These are phyloP conservation scores for Agaricus bisporus DNA, from an alignment of 768 basidiomycete genomes.

Conservation along the genomic window DNA sequence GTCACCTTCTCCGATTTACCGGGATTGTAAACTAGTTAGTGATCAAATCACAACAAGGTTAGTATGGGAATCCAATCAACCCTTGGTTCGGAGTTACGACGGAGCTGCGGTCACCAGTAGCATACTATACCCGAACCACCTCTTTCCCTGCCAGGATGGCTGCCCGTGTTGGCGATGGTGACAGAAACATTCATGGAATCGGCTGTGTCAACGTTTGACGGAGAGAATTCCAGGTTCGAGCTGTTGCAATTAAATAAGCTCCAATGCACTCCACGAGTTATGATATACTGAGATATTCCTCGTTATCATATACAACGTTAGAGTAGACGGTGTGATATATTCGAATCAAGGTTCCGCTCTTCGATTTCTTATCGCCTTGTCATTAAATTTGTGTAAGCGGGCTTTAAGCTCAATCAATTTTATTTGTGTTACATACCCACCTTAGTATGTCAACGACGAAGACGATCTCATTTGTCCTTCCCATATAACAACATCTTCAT, in stretches of 20 bases:
- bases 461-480: background rate
- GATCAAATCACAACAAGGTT: background rate
- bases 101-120: constrained; percentile 53
- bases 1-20: constrained; percentile 43
- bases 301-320: too few relatives aligned
- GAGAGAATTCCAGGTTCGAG: constrained; percentile 41
- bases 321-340: too few relatives aligned
- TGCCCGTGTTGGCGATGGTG: constrained; percentile 56
- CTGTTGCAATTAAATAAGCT: constrained; percentile 20
- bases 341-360: too few relatives aligned
- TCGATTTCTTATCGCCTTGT: too few relatives aligned
- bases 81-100: constrained; percentile 61
- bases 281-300: too few relatives aligned
- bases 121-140: constrained; percentile 67
- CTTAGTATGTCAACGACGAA: too few relatives aligned
- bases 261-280: too few relatives aligned
- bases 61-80: constrained; percentile 45
- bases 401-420: too few relatives aligned
- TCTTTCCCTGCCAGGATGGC: constrained; percentile 54
- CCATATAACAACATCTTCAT: constrained; percentile 6
- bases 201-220: constrained; percentile 37
- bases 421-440: too few relatives aligned
- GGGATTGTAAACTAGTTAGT: constrained; percentile 27
- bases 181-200: constrained; percentile 50
- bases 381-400: too few relatives aligned